Conservation (phyloP, 108 stramenopile species). For the Cylindrotheca closterium region DNA sequence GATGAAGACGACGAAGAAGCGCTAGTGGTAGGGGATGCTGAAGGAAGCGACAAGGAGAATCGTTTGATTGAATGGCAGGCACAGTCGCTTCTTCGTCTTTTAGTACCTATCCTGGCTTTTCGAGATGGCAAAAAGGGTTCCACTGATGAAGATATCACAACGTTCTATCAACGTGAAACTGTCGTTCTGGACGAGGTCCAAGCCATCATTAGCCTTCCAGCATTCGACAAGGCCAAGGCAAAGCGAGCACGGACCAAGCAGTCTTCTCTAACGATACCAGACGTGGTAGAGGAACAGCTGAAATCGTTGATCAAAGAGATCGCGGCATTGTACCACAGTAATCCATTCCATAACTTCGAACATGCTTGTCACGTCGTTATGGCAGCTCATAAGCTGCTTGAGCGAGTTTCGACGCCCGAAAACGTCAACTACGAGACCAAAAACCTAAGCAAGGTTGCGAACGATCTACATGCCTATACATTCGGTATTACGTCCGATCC, state of each 20-base stretch:
- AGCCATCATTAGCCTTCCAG: conserved; percentile 14
- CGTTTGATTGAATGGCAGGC: conserved; percentile 32
- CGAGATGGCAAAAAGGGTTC: conserved; percentile 7
- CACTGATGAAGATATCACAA: not conserved
- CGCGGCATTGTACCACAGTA: conserved; percentile 2
- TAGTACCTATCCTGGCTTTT: conserved; percentile 17
- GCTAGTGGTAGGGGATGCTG: not conserved
- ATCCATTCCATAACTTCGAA: conserved; percentile 23
- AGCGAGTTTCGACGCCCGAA: conserved; percentile 16
- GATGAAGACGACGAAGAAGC: conserved; percentile 7
- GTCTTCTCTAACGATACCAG: not conserved
- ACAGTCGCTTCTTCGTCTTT: conserved; percentile 7
- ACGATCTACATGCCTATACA: conserved; percentile 32
- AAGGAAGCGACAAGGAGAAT: conserved; percentile 1
- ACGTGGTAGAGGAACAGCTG: not conserved
- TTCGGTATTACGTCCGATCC: conserved; percentile 47
- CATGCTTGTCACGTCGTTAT: conserved; percentile 38
- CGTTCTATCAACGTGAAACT: not conserved
- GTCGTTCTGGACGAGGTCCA: conserved; percentile 20
- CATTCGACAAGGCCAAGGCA: conserved; percentile 7
- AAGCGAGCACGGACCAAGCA: not conserved
- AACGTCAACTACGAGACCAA: conserved; percentile 9
- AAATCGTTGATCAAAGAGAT: not conserved
- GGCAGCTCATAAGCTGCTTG: conserved; percentile 45
- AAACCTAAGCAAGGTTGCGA: conserved; percentile 1